Percentiles rank a stretch among this genome's conserved stretches.
These are phyloP conservation scores for Rhizomucor pusillus DNA, from an alignment of 371 early-diverging fungal genomes.

Conservation along the genomic window DNA sequence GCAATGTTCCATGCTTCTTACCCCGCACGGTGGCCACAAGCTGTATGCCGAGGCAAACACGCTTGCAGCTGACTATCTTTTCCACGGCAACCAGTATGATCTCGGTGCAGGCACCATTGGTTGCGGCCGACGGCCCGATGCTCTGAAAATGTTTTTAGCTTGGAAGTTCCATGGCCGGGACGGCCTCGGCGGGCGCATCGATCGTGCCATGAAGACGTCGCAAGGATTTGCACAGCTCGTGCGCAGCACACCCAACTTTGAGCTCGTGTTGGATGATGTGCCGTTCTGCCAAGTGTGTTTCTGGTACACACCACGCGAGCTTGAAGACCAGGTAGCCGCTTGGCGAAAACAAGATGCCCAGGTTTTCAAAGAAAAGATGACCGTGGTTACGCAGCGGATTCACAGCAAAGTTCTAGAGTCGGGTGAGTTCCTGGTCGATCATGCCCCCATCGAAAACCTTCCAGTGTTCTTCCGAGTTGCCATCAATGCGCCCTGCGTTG, in stretches of 20 bases:
- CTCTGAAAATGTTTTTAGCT: constrained; percentile 77
- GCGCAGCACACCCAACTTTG: constrained; percentile 24
- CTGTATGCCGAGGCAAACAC: constrained; percentile 60
- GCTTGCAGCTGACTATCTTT: constrained; percentile 71
- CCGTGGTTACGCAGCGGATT: constrained; percentile 48
- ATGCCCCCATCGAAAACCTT: constrained; percentile 52
- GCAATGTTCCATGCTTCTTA: constrained; percentile 79
- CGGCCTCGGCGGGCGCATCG: constrained; percentile 52
- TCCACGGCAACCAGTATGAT: constrained; percentile 72
- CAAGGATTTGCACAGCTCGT: constrained; percentile 37
- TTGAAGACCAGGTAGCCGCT: background rate
- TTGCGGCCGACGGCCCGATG: constrained; percentile 85
- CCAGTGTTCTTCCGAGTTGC: constrained; percentile 75
- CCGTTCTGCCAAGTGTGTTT: constrained; percentile 65
- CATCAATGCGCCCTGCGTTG: constrained; percentile 66
- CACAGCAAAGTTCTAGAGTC: constrained; percentile 49
- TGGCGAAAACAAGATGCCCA: constrained; percentile 13
- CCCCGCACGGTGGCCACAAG: constrained; percentile 47
- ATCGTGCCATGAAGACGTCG: constrained; percentile 46
- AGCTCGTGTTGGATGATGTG: constrained; percentile 33
- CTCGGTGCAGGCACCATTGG: constrained; percentile 83
- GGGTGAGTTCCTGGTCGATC: constrained; percentile 67
- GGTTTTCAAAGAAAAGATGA: constrained; percentile 33
- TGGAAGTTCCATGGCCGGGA: constrained; percentile 77
- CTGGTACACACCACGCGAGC: constrained; percentile 57